Percentiles rank a stretch among this genome's conserved stretches.
Evolutionary conservation across 2,329 filamentous ascomycete genomes (phyloP).

Genomic region (Colletotrichum shisoi): DNA sequence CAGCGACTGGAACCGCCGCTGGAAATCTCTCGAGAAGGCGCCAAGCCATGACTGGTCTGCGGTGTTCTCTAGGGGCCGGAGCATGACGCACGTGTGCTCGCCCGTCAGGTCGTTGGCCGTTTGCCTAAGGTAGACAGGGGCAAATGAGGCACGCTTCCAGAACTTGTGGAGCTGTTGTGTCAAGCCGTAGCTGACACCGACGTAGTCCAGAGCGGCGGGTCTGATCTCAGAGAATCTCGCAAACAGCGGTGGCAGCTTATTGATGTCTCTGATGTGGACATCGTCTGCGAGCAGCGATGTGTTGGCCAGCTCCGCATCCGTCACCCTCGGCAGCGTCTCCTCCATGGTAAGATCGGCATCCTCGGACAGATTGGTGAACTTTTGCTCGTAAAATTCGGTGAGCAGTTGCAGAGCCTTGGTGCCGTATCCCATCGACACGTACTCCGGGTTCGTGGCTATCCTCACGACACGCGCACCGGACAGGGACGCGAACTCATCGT

Average conservation of each 20-base stretch:
- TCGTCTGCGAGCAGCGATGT: slow-evolving; percentile 83
- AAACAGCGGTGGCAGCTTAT: slow-evolving; percentile 91
- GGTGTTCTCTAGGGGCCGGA: slow-evolving; percentile 74
- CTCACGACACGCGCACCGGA: slow-evolving; percentile 92
- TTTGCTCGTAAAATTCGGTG: slow-evolving; percentile 92
- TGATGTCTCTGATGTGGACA: slow-evolving; percentile 87
- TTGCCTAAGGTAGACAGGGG: slow-evolving; percentile 91
- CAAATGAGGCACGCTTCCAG: slow-evolving; percentile 89
- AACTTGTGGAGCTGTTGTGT: slow-evolving; percentile 90
- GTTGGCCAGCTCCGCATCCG: slow-evolving; percentile 80
- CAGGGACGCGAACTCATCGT: slow-evolving; percentile 92
- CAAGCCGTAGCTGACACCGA: slow-evolving; percentile 94
- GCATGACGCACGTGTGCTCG: slow-evolving; percentile 98
- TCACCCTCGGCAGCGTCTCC: slow-evolving; percentile 77
- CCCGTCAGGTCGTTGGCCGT: slow-evolving; percentile 96
- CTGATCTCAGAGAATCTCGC: slow-evolving; percentile 84
- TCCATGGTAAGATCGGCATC: slow-evolving; percentile 63
- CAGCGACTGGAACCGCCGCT: slow-evolving; percentile 87
- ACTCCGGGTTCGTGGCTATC: slow-evolving; percentile 96
- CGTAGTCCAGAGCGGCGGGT: slow-evolving; percentile 83
- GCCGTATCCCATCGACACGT: slow-evolving; percentile 91
- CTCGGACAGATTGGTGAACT: slow-evolving; percentile 85
- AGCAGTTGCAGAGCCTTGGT: slow-evolving; percentile 87
- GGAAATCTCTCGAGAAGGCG: slow-evolving; percentile 91
- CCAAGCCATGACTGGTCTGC: slow-evolving; percentile 85